phyloP scores from a whole-genome alignment of 73 alveolate genomes.

The Paraurostyla sp. region DNA sequence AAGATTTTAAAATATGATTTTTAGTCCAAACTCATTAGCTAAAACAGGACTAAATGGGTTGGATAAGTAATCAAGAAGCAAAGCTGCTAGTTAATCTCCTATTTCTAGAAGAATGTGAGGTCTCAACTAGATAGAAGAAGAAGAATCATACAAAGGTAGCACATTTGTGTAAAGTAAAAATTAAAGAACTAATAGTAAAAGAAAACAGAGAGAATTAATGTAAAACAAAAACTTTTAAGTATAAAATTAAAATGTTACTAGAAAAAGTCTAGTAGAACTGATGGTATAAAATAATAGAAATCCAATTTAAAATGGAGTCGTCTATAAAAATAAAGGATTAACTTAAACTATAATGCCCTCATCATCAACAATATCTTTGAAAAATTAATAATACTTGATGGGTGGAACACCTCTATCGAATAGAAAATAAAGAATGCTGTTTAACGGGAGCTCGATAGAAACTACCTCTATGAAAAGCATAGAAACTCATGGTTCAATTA shows the following conservation, averaged over 20 bases:
- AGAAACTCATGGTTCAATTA: too few species aligned
- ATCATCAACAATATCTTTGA: background rate
- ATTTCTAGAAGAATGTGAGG: background rate
- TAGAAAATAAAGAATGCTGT: background rate
- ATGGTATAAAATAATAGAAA: too few species aligned
- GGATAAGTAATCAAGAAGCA: background rate
- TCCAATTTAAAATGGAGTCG: too few species aligned
- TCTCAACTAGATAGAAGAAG: background rate
- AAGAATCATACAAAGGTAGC: too few species aligned
- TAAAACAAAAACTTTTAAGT: too few species aligned
- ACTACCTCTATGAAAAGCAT: background rate
- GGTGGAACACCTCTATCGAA: conserved; percentile 3
- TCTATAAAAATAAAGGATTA: too few species aligned
- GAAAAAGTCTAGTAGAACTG: too few species aligned
- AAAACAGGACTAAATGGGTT: background rate
- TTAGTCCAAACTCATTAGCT: conserved; percentile 39
- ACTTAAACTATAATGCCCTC: too few species aligned
- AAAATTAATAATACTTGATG: conserved; percentile 2
- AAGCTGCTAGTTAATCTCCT: background rate
- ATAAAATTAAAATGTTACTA: too few species aligned
- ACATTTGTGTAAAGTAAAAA: too few species aligned
- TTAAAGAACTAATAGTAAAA: too few species aligned
- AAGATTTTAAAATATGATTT: background rate
- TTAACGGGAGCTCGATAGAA: background rate
- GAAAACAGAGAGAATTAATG: too few species aligned